Percentiles rank a stretch among this genome's conserved stretches.
These are phyloP conservation scores for Dionaea muscipula DNA, from an alignment of 179 eudicot species.

Conservation along the genomic window DNA sequence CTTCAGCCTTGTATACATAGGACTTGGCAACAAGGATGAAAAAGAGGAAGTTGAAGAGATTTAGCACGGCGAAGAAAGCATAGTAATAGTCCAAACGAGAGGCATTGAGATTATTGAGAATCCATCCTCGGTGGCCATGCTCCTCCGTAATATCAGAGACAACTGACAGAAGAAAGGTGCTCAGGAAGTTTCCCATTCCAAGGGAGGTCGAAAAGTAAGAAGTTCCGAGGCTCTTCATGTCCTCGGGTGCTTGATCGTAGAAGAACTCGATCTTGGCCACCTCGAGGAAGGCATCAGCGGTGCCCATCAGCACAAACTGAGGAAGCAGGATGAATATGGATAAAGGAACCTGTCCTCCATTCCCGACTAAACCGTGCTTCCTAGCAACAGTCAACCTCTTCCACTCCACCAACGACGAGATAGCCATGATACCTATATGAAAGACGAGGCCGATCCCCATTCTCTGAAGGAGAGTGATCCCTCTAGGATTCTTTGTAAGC, in stretches of 20 bases:
- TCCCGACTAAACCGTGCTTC: constrained; percentile 20
- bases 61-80: constrained; percentile 24
- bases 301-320: constrained; percentile 35
- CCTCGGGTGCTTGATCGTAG: constrained; percentile 43
- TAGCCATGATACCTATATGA: constrained; percentile 24
- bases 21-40: constrained; percentile 23
- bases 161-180: constrained; percentile 26
- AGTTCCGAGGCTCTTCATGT: constrained; percentile 41
- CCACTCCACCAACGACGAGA: constrained; percentile 21
- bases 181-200: constrained; percentile 32
- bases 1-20: constrained; percentile 35
- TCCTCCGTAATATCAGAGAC: constrained; percentile 25
- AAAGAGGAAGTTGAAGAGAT: constrained; percentile 25
- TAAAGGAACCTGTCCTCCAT: constrained; percentile 26
- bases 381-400: constrained; percentile 20
- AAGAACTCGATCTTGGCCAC: constrained; percentile 39
- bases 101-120: constrained; percentile 29
- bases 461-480: constrained; percentile 35
- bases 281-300: constrained; percentile 34
- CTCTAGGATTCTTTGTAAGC: constrained; percentile 34
- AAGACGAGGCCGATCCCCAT: constrained; percentile 34
- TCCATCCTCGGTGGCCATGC: constrained; percentile 29
- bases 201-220: constrained; percentile 31
- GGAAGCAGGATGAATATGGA: constrained; percentile 32
- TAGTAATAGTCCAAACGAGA: constrained; percentile 38